Evolutionary conservation across 331 rosid species (phyloP).

Genomic region (Acacia pycnantha): DNA sequence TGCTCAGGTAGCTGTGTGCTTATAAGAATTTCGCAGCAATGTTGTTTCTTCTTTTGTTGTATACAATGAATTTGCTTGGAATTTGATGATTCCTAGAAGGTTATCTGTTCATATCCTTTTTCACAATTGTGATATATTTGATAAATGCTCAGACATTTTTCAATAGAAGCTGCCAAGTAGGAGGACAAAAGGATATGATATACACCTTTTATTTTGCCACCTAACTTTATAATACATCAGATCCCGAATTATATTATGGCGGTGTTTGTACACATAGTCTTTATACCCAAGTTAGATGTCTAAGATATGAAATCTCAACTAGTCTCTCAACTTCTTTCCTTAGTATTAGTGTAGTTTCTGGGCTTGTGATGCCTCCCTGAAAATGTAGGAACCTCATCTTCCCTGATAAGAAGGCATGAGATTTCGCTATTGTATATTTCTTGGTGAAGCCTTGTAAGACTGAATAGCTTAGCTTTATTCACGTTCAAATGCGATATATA

Average conservation of each 20-base stretch:
- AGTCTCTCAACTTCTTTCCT: background rate
- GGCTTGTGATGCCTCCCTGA: background rate
- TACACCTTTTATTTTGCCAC: background rate
- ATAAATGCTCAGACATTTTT: background rate
- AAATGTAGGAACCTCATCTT: background rate
- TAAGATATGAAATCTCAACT: background rate
- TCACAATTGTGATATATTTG: background rate
- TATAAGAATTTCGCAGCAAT: background rate
- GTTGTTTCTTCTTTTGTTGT: slow-evolving; percentile 15
- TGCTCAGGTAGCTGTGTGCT: slow-evolving; percentile 60
- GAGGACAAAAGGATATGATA: background rate
- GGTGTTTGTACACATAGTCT: background rate
- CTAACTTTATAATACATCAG: background rate
- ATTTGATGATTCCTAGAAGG: slow-evolving; percentile 13
- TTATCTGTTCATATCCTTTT: background rate
- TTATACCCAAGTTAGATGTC: background rate
- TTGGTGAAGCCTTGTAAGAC: background rate
- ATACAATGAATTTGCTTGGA: slow-evolving; percentile 3
- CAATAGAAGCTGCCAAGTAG: background rate
- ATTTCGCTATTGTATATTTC: background rate
- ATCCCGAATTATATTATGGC: background rate
- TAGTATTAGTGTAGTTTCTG: background rate
- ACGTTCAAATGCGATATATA: too few relatives aligned
- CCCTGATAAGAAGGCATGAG: background rate
- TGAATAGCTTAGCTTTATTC: background rate